Percentiles rank a stretch among this genome's conserved stretches.
Evolutionary conservation across 2,329 filamentous ascomycete species (phyloP).

Genomic region (Fusarium burgessii): DNA sequence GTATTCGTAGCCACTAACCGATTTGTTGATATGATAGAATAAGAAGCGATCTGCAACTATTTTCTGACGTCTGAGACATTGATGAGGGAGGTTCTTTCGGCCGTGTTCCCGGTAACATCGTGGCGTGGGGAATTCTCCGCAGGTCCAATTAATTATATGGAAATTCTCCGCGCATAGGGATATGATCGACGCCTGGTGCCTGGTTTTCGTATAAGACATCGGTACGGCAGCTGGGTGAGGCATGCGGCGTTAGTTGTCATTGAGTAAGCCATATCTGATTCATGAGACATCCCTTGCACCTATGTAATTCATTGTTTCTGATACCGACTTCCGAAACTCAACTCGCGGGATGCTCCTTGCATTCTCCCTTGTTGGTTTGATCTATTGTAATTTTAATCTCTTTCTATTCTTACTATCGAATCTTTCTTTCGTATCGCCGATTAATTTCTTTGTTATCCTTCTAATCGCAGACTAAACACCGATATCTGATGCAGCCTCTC

Average conservation of each 20-base stretch:
- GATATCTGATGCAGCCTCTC: too few relatives aligned
- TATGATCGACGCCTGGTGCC: not conserved
- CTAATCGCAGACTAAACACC: too few relatives aligned
- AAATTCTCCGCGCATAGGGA: not conserved
- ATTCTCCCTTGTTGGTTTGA: fast-evolving
- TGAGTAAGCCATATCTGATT: not conserved
- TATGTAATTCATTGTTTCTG: not conserved
- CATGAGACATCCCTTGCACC: not conserved
- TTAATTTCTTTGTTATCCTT: too few relatives aligned
- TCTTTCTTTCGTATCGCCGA: too few relatives aligned
- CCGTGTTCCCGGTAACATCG: not conserved
- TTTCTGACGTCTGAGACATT: not conserved
- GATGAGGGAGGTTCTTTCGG: not conserved
- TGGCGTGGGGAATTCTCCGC: not conserved
- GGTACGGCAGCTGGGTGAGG: not conserved
- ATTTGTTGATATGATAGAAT: not conserved
- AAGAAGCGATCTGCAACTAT: not conserved
- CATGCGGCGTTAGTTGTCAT: not conserved
- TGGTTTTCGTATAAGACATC: not conserved
- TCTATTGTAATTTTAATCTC: fast-evolving
- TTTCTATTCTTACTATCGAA: too few relatives aligned
- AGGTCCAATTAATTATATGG: not conserved
- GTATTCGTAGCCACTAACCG: not conserved
- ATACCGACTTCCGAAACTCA: not conserved
- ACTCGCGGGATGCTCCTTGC: not conserved